Conservation (phyloP, 2,329 filamentous ascomycete genomes). For the Fonsecaea erecta region DNA sequence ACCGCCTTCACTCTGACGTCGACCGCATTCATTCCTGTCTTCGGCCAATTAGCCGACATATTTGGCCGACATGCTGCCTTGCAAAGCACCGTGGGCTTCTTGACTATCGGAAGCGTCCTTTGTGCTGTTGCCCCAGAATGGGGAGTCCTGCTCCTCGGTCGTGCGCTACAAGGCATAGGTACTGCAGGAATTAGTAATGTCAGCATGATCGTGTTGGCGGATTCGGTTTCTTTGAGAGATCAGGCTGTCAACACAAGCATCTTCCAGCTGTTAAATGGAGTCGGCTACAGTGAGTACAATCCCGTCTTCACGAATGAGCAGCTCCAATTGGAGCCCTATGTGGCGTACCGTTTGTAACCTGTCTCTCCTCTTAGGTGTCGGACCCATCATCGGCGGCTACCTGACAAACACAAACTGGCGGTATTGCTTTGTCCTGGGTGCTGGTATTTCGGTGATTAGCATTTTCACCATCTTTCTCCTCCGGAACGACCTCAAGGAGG, state of each 20-base stretch:
- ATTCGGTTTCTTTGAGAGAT: constrained; percentile 58
- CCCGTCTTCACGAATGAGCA: not conserved
- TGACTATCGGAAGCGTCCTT: constrained; percentile 60
- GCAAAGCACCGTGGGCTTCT: constrained; percentile 61
- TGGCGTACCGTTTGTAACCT: constrained; percentile 6
- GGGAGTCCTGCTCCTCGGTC: constrained; percentile 56
- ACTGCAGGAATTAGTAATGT: constrained; percentile 63
- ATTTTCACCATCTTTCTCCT: constrained; percentile 57
- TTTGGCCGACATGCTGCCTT: constrained; percentile 58
- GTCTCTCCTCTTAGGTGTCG: constrained; percentile 44
- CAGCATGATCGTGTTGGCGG: constrained; percentile 55
- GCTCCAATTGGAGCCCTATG: not conserved
- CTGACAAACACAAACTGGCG: constrained; percentile 63
- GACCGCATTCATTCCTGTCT: constrained; percentile 58
- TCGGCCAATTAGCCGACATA: constrained; percentile 58
- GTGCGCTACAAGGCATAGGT: constrained; percentile 57
- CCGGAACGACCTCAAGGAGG: constrained; percentile 62
- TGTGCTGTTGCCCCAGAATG: constrained; percentile 57
- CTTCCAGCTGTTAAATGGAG: constrained; percentile 64
- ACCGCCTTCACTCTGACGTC: constrained; percentile 71
- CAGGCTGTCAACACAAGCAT: constrained; percentile 66
- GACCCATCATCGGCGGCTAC: constrained; percentile 64
- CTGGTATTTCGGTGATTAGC: constrained; percentile 29
- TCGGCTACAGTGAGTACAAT: constrained; percentile 56
- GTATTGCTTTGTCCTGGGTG: constrained; percentile 61